Conservation (phyloP, 306 rosid genomes). For the Rosa lucieae region DNA sequence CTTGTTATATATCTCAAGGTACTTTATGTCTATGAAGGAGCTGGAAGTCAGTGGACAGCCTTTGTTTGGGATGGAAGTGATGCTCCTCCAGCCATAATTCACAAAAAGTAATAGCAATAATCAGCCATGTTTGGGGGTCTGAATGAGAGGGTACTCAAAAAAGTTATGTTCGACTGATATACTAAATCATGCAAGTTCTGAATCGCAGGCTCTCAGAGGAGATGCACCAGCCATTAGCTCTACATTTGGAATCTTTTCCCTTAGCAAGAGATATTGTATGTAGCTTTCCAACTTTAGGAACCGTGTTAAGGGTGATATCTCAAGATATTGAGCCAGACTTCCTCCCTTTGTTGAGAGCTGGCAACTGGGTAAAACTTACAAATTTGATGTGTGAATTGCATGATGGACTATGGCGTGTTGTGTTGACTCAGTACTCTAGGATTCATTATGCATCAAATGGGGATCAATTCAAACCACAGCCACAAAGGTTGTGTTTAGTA, state of each 20-base stretch:
- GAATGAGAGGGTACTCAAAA: background rate
- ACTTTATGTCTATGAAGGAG: conserved; percentile 45
- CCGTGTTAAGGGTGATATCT: conserved; percentile 48
- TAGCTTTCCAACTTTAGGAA: conserved; percentile 55
- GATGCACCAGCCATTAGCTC: conserved; percentile 39
- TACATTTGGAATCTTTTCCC: conserved; percentile 39
- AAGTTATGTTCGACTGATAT: background rate
- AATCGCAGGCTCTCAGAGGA: conserved; percentile 64
- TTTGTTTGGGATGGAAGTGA: conserved; percentile 90
- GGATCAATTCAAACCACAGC: conserved; percentile 40
- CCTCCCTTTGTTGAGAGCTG: conserved; percentile 30
- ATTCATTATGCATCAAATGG: conserved; percentile 39
- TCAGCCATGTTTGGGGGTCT: background rate
- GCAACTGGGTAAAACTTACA: conserved; percentile 58
- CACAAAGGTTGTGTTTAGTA: conserved; percentile 50
- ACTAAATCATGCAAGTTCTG: conserved; percentile 13
- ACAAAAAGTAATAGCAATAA: conserved; percentile 36
- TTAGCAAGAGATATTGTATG: conserved; percentile 45
- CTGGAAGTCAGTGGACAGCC: conserved; percentile 38
- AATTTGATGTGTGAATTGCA: conserved; percentile 44
- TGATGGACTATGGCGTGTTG: conserved; percentile 57
- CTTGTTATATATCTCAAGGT: conserved; percentile 42
- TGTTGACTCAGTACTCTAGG: conserved; percentile 47
- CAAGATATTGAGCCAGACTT: conserved; percentile 26
- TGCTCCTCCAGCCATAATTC: conserved; percentile 42